A percentile compares a stretch with the other conserved stretches of the same genome.
phyloP scores from a whole-genome alignment of 495 filamentous ascomycete species.

The Pyronema omphalodes region DNA sequence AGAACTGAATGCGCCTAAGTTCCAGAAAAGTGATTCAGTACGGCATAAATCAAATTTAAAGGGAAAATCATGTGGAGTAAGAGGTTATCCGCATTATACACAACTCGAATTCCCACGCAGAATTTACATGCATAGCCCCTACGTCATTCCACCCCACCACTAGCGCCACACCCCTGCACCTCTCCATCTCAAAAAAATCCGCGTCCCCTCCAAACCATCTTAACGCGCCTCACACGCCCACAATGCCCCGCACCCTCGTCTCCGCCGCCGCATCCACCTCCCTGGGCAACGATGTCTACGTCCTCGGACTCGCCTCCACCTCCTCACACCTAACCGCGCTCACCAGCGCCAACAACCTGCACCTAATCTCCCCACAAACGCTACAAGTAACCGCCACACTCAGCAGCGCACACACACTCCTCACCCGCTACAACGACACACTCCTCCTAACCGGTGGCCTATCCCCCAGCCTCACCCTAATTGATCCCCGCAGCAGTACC shows the following conservation, averaged over 20 bases:
- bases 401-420: conserved; percentile 29
- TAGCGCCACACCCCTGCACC: background rate
- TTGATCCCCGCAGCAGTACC: conserved; percentile 27
- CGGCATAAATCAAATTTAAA: too few relatives aligned
- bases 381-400: background rate
- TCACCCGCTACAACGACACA: conserved; percentile 27
- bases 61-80: too few relatives aligned
- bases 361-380: conserved; percentile 34
- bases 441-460: conserved; percentile 33
- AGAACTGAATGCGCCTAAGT: too few relatives aligned
- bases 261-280: conserved; percentile 30
- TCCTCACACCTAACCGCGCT: conserved; percentile 34
- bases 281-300: conserved; percentile 28
- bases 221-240: background rate
- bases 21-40: too few relatives aligned
- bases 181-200: background rate
- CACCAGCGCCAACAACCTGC: conserved; percentile 34
- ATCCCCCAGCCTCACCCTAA: conserved; percentile 35
- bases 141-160: background rate
- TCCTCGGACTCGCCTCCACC: conserved; percentile 32
- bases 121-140: background rate
- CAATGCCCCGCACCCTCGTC: conserved; percentile 6
- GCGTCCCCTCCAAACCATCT: background rate
- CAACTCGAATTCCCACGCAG: too few relatives aligned
- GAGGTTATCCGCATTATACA: too few relatives aligned